These are phyloP conservation scores for Raddia guianensis DNA, from an alignment of 176 grass and related monocot genomes.

Conservation along the genomic window DNA sequence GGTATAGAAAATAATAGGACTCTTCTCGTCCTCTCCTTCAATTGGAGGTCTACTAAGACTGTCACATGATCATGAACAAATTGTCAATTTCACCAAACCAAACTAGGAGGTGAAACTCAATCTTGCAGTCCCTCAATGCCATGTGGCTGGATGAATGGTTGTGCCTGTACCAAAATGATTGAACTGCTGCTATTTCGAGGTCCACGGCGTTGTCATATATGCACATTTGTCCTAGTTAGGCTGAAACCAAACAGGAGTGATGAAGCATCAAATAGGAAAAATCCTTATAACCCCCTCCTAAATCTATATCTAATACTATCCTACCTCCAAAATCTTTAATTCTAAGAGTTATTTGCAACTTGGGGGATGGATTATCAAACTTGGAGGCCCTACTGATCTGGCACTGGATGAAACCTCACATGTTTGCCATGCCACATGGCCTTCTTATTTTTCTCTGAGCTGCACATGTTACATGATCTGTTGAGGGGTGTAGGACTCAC, in stretches of 20 bases:
- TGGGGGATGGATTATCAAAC: conserved; percentile 36
- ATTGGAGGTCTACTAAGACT: conserved; percentile 42
- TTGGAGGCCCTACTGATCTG: conserved; percentile 46
- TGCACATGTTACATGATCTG: conserved; percentile 59
- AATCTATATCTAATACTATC: conserved; percentile 2
- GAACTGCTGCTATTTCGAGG: conserved; percentile 25
- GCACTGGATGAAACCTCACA: conserved; percentile 46
- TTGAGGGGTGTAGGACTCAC: conserved; percentile 38
- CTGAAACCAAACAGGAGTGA: conserved; percentile 23
- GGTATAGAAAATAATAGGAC: conserved; percentile 39
- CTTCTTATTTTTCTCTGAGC: conserved; percentile 22
- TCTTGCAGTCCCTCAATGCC: conserved; percentile 13
- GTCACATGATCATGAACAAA: conserved; percentile 28
- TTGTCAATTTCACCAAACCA: conserved; percentile 7
- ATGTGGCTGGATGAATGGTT: conserved; percentile 28
- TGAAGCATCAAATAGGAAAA: conserved; percentile 5
- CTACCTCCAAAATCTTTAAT: background rate
- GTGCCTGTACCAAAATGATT: conserved; percentile 26
- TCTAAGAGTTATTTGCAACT: conserved; percentile 38
- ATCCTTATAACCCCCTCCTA: background rate
- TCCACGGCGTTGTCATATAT: background rate
- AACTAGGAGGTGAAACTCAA: conserved; percentile 22
- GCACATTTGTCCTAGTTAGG: conserved; percentile 5
- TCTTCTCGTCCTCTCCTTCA: conserved; percentile 8
- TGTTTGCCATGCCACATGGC: conserved; percentile 44